Evolutionary conservation across 257 asterid genomes (phyloP), one percentile per base, ranked within the genome.

Genomic region (Avicennia marina): DNA sequence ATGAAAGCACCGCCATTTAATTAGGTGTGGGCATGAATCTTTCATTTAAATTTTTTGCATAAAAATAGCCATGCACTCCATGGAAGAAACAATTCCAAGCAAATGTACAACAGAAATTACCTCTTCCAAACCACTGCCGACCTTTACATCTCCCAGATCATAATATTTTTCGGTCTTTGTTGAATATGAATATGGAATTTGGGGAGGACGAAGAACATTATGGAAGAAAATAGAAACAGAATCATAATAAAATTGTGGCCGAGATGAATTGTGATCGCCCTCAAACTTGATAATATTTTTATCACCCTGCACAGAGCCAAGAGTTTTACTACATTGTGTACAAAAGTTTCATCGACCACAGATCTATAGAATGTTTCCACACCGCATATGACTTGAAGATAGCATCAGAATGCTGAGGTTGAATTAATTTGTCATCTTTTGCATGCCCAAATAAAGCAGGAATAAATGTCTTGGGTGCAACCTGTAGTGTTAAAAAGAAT

Each of bases 401-500:
- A 49, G 80, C 73, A 71, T 91, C 98, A 40, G 96, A 83, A 72
- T 91, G 95, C 66, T 55, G 86, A 56, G 94, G 81, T 44, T 78
- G 95, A 64, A 88, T 68, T 69, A 91, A 88, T 62, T 81, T 88
- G 83, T 91, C 98, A 13, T 83, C 93, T 71, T 85, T 84, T 59
- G 95, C 98, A 63, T 91, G 96, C 47, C 96, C 98, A 73, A 91
- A 91, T 74, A 88, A 72, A 70, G 93, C 88, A 59, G 98, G 98
- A 71, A 85, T 89, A 72, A 71, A 91, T 20, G 95, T 81, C 68
- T 76, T 82, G 20, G 93, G 90, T 12, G 95, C 96, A 68, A 84
- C 95, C 98, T 91, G 86, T 64, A 67, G 38, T 55, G 60, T 43
- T 53, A 18, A n/a, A n/a, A n/a, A 39, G 45, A 57, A 66, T 54